Conservation (phyloP, 805 yeast genomes). For the Saturnispora besseyi region DNA sequence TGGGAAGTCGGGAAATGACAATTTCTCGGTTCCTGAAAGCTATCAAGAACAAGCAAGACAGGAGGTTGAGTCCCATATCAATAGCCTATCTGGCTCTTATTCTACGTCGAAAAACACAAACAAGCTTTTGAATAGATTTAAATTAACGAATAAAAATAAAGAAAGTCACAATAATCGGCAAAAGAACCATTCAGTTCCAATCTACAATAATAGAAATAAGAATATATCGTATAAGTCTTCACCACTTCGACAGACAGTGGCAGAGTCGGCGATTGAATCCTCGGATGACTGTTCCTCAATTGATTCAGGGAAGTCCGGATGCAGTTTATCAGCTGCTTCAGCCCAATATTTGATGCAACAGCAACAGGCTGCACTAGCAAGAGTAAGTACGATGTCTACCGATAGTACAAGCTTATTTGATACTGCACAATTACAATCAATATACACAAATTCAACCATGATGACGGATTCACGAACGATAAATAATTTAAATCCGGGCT, state of each 20-base stretch:
- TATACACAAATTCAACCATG: constrained; percentile 21
- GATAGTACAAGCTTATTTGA: constrained; percentile 15
- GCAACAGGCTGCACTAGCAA: constrained; percentile 10
- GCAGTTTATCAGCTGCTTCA: constrained; percentile 11
- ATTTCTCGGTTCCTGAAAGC: constrained; percentile 25
- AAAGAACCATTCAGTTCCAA: too few species aligned
- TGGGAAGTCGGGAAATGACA: constrained; percentile 18
- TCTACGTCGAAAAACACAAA: not conserved
- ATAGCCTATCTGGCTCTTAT: constrained; percentile 10
- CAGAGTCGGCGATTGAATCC: constrained; percentile 17
- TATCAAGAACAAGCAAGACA: constrained; percentile 27
- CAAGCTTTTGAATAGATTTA: not conserved
- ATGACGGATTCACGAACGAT: constrained; percentile 7
- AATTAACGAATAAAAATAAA: not conserved
- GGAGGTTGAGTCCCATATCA: constrained; percentile 24
- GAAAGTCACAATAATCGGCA: not conserved
- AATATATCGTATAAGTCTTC: constrained; percentile 23
- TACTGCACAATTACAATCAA: constrained; percentile 19
- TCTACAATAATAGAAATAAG: not conserved
- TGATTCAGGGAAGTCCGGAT: constrained; percentile 16
- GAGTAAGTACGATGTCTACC: constrained; percentile 9
- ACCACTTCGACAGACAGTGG: constrained; percentile 24
- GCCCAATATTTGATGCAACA: constrained; percentile 11
- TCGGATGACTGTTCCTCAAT: constrained; percentile 21
- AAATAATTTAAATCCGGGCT: constrained; percentile 6